Evolutionary conservation across 2,329 filamentous ascomycete genomes (phyloP).

Genomic region (Coniochaeta sp.): DNA sequence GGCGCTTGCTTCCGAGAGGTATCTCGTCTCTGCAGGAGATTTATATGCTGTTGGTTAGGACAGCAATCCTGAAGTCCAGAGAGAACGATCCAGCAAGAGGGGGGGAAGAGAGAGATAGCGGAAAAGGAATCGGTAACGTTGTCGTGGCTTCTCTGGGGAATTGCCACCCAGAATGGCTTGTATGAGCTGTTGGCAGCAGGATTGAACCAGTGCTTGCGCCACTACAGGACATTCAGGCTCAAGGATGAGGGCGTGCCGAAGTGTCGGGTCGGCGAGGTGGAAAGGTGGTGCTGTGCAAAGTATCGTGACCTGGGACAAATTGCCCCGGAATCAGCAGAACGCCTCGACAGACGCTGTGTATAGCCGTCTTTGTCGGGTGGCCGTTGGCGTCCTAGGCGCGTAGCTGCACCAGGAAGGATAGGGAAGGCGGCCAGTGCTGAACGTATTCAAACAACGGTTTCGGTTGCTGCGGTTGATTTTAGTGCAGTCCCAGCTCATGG

Average conservation of each 20-base stretch:
- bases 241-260: background rate
- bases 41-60: background rate
- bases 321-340: background rate
- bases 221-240: background rate
- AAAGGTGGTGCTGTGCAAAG: background rate
- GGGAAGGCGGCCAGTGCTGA: background rate
- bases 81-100: background rate
- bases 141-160: background rate
- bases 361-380: background rate
- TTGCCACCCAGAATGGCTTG: background rate
- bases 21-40: background rate
- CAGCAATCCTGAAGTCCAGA: background rate
- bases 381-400: background rate
- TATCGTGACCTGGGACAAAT: background rate
- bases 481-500: background rate
- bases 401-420: background rate
- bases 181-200: background rate
- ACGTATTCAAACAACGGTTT: background rate
- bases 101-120: no score
- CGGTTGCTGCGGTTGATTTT: background rate
- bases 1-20: background rate
- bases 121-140: background rate
- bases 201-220: background rate
- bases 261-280: background rate
- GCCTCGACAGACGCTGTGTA: background rate